A percentile compares a stretch with the other conserved stretches of the same genome.
Conservation (phyloP, 1,139 yeast genomes). For the Casaregolazyma suthepensis region DNA sequence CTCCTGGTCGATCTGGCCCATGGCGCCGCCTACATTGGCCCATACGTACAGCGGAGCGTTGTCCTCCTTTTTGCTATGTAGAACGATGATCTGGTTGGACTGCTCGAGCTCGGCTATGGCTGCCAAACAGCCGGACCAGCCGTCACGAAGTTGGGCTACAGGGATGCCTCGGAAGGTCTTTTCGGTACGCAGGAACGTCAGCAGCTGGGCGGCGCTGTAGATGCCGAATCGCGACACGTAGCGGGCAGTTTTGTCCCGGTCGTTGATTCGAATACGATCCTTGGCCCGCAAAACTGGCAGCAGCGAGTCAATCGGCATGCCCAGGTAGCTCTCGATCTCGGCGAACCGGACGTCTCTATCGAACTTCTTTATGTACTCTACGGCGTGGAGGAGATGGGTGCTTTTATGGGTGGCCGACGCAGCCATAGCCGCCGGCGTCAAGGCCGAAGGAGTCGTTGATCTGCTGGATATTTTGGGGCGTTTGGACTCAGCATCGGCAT, state of each 20-base stretch:
- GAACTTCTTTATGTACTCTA: conserved; percentile 70
- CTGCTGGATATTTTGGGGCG: conserved; percentile 16
- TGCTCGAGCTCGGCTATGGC: conserved; percentile 73
- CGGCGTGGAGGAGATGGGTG: conserved; percentile 79
- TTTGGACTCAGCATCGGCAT: conserved; percentile 19
- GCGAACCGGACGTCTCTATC: conserved; percentile 63
- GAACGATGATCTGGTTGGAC: conserved; percentile 69
- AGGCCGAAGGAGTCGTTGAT: conserved; percentile 5
- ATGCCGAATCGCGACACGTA: conserved; percentile 88
- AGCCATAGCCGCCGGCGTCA: conserved; percentile 34
- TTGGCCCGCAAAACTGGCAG: conserved; percentile 67
- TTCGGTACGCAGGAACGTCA: conserved; percentile 70
- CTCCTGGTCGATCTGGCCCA: conserved; percentile 75
- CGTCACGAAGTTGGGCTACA: conserved; percentile 87
- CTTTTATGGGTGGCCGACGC: conserved; percentile 51
- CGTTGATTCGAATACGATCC: conserved; percentile 51
- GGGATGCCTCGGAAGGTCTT: conserved; percentile 83
- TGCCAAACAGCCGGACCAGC: conserved; percentile 89
- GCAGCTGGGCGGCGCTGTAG: conserved; percentile 68
- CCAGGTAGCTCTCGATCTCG: conserved; percentile 55
- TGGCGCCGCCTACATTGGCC: conserved; percentile 75
- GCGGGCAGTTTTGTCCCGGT: conserved; percentile 56
- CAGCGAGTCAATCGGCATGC: conserved; percentile 38
- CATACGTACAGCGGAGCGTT: conserved; percentile 85
- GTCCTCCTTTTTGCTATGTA: conserved; percentile 79